phyloP scores from a whole-genome alignment of 2,329 filamentous ascomycete species.

The Aspergillus amoenus region DNA sequence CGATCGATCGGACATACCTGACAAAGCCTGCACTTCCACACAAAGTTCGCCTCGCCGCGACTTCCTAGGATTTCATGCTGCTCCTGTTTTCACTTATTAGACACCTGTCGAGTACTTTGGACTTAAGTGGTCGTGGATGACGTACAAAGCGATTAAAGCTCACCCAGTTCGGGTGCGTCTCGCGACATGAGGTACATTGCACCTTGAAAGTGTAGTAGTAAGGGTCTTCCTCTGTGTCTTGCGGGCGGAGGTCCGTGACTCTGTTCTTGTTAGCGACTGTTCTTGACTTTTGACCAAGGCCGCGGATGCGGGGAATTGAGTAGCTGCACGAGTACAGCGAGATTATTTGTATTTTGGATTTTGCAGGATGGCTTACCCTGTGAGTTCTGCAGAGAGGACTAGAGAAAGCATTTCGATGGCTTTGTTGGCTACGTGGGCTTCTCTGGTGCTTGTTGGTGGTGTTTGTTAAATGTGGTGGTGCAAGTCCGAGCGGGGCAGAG shows the following conservation, averaged over 20 bases:
- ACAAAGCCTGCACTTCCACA: constrained; percentile 99
- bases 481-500: constrained; percentile 15
- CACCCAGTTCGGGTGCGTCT: constrained; percentile 83
- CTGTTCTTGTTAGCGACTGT: constrained; percentile 49
- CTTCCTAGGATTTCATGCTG: constrained; percentile 88
- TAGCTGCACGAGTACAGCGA: too few species aligned
- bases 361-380: constrained; percentile 30
- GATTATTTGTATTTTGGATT: not conserved
- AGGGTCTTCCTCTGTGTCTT: constrained; percentile 75
- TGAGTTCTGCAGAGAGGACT: constrained; percentile 37
- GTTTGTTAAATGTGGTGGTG: not conserved
- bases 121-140: constrained; percentile 15
- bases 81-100: constrained; percentile 57
- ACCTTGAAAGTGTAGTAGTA: constrained; percentile 99
- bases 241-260: constrained; percentile 83
- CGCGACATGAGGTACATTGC: constrained; percentile 95
- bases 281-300: too few species aligned
- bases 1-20: constrained; percentile 58
- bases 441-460: not conserved
- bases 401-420: constrained; percentile 39
- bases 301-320: constrained; percentile 17
- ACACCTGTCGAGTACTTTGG: too few species aligned
- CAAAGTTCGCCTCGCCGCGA: constrained; percentile 94
- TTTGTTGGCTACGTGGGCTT: not conserved
- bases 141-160: constrained; percentile 85